phyloP scores from a whole-genome alignment of 1,139 yeast species.

The Eremothecium cymbalariae region DNA sequence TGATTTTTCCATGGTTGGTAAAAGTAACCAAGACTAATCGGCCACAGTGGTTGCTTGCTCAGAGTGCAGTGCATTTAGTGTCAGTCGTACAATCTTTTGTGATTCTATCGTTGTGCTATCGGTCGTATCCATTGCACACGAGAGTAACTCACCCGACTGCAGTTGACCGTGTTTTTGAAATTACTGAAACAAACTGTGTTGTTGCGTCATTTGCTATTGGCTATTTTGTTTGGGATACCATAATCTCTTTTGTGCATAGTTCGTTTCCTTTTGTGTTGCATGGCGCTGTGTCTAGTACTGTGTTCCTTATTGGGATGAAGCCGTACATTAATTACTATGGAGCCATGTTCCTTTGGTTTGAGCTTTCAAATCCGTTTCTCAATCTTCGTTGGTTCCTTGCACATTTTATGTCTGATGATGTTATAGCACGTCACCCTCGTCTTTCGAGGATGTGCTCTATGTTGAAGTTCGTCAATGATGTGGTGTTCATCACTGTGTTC shows the following conservation, averaged over 20 bases:
- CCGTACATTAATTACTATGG: conserved; percentile 82
- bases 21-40: neutral
- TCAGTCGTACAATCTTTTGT: conserved; percentile 29
- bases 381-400: conserved; percentile 87
- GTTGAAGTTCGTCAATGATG: conserved; percentile 58
- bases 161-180: conserved; percentile 51
- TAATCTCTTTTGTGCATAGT: conserved; percentile 54
- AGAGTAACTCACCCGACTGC: conserved; percentile 22
- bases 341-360: conserved; percentile 78
- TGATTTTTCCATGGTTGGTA: neutral
- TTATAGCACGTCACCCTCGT: conserved; percentile 1
- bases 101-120: conserved; percentile 25
- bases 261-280: conserved; percentile 72
- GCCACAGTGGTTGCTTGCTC: conserved; percentile 16
- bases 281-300: conserved; percentile 74
- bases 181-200: conserved; percentile 66
- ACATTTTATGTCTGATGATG: conserved; percentile 36
- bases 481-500: conserved; percentile 58
- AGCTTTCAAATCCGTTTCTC: conserved; percentile 86
- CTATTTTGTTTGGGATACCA: conserved; percentile 87
- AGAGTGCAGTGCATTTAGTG: conserved; percentile 29
- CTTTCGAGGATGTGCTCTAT: conserved; percentile 36
- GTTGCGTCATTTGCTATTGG: conserved; percentile 69
- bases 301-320: conserved; percentile 53
- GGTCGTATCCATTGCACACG: conserved; percentile 12